phyloP scores from a whole-genome alignment of 2,329 filamentous ascomycete species.

The Ophiostoma ulmi region DNA sequence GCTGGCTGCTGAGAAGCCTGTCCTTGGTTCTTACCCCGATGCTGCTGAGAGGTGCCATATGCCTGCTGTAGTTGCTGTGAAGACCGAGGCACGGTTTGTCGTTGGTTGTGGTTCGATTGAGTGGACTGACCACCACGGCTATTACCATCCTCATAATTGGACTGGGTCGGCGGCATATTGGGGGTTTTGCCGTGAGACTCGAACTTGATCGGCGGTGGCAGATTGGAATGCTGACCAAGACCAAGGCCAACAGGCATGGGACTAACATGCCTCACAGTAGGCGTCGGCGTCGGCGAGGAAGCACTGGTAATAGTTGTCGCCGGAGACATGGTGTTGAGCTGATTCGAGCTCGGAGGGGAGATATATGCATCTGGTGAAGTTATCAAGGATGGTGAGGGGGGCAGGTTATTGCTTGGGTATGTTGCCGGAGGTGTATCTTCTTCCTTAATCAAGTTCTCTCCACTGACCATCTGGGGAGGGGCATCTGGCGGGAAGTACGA shows the following conservation, averaged over 20 bases:
- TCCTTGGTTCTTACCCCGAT: neutral
- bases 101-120: neutral
- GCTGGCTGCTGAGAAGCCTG: slow-evolving; percentile 8
- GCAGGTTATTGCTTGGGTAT: neutral
- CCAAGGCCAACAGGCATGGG: slow-evolving; percentile 28
- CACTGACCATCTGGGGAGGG: slow-evolving; percentile 28
- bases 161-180: slow-evolving; percentile 28
- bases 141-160: neutral
- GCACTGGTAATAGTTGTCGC: slow-evolving; percentile 28
- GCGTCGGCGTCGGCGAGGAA: slow-evolving; percentile 35
- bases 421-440: slow-evolving; percentile 35
- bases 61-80: slow-evolving; percentile 30
- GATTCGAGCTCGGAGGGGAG: slow-evolving; percentile 32
- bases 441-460: slow-evolving; percentile 30
- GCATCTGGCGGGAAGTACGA: slow-evolving; percentile 58
- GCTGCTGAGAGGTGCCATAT: slow-evolving; percentile 9
- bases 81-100: slow-evolving; percentile 34
- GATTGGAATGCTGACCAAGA: neutral
- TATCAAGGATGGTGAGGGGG: slow-evolving; percentile 34
- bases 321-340: slow-evolving; percentile 37
- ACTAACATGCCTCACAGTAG: slow-evolving; percentile 33
- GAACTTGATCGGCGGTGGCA: slow-evolving; percentile 27
- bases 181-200: slow-evolving; percentile 27
- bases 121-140: neutral
- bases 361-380: slow-evolving; percentile 44